Percentiles rank a stretch among this genome's conserved stretches.
Evolutionary conservation across 2,329 filamentous ascomycete genomes (phyloP).

Genomic region (Botrytis fragariae): DNA sequence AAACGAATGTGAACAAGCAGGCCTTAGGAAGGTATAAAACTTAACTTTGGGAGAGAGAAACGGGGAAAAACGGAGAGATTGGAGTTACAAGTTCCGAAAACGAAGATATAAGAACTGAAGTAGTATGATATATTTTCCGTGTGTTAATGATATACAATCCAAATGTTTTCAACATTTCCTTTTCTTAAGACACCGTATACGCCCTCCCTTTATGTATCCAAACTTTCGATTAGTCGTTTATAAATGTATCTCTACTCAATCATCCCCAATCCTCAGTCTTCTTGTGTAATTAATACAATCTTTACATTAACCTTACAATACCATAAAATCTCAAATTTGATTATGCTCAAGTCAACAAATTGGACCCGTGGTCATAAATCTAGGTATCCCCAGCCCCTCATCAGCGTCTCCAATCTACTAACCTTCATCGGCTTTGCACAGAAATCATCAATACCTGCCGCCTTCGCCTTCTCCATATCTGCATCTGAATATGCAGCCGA

Average conservation of each 20-base stretch:
- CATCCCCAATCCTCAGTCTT: background rate
- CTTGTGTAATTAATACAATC: background rate
- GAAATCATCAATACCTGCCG: constrained; percentile 53
- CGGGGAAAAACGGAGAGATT: background rate
- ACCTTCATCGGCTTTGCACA: constrained; percentile 49
- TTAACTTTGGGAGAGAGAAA: background rate
- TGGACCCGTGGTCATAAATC: background rate
- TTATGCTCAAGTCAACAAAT: background rate
- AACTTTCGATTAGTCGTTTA: background rate
- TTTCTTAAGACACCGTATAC: background rate
- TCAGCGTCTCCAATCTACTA: constrained; percentile 7
- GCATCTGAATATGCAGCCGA: constrained; percentile 51
- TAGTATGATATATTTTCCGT: background rate
- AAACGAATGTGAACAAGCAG: too few species aligned
- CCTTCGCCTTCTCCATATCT: constrained; percentile 48
- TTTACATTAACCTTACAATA: background rate
- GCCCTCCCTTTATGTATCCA: background rate
- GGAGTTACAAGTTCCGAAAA: background rate
- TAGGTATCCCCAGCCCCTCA: constrained; percentile 8
- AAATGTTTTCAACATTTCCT: too few species aligned
- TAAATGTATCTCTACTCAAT: too few species aligned
- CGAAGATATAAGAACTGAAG: background rate
- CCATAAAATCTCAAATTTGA: background rate
- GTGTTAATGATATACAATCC: background rate
- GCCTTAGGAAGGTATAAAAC: too few species aligned